Conservation (phyloP, 2,329 filamentous ascomycete genomes). For the Talaromyces sp. region DNA sequence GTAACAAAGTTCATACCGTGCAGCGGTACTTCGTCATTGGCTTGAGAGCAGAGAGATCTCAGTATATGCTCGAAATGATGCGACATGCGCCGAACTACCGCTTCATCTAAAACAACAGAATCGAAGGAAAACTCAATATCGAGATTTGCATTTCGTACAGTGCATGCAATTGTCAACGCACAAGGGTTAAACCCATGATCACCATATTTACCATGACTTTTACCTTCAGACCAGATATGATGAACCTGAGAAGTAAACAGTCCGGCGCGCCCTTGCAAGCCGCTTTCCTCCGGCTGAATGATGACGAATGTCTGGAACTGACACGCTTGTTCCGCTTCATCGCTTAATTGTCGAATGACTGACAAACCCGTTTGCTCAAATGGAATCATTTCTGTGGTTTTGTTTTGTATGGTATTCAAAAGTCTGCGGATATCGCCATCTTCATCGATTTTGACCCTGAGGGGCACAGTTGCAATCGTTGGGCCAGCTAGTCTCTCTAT, state of each 20-base stretch:
- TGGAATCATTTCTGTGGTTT: slow-evolving; percentile 52
- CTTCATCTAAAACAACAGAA: slow-evolving; percentile 1
- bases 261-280: not conserved
- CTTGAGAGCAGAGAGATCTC: not conserved
- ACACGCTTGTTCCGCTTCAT: slow-evolving; percentile 37
- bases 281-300: slow-evolving; percentile 24
- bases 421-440: slow-evolving; percentile 36
- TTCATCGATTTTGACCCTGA: slow-evolving; percentile 38
- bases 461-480: slow-evolving; percentile 18
- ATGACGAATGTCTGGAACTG: slow-evolving; percentile 40
- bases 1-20: slow-evolving; percentile 24
- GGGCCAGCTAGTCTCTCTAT: slow-evolving; percentile 38
- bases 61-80: slow-evolving; percentile 22
- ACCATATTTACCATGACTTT: not conserved
- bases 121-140: slow-evolving; percentile 5
- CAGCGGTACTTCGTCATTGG: not conserved
- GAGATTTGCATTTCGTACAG: not conserved
- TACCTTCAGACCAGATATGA: not conserved
- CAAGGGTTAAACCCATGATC: slow-evolving; percentile 12
- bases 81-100: slow-evolving; percentile 19
- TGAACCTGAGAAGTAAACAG: slow-evolving; percentile 1
- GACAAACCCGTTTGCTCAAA: slow-evolving; percentile 56
- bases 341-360: slow-evolving; percentile 49
- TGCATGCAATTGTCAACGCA: slow-evolving; percentile 6
- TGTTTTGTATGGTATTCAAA: slow-evolving; percentile 26